phyloP scores from a whole-genome alignment of 306 rosid species.

The Calophaca sinica region DNA sequence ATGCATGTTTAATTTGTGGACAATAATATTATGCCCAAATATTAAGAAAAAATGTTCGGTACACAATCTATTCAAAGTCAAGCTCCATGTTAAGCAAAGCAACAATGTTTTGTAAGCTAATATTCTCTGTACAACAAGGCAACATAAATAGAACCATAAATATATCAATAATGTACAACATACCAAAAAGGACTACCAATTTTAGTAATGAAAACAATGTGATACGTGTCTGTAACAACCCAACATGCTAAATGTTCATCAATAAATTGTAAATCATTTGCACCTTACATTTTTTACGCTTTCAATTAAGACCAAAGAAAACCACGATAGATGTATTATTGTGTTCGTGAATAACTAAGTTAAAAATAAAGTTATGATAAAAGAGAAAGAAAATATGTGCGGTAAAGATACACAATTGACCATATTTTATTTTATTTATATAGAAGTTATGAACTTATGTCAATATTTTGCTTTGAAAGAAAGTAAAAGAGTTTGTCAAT shows the following conservation, averaged over 20 bases:
- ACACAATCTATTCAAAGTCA: conserved; percentile 2
- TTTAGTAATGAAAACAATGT: background rate
- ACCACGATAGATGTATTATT: background rate
- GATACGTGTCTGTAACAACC: background rate
- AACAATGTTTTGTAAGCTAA: too few relatives aligned
- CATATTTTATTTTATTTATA: too few relatives aligned
- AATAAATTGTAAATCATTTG: background rate
- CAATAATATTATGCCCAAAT: too few relatives aligned
- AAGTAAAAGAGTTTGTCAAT: too few relatives aligned
- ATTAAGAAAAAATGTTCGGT: background rate
- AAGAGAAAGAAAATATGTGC: too few relatives aligned
- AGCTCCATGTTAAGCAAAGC: conserved; percentile 6
- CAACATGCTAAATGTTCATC: background rate
- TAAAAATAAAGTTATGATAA: too few relatives aligned
- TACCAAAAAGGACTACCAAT: background rate
- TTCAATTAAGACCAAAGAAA: background rate
- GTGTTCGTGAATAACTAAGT: too few relatives aligned
- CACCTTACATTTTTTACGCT: background rate
- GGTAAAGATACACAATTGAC: too few relatives aligned
- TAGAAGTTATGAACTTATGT: too few relatives aligned
- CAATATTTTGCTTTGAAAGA: too few relatives aligned
- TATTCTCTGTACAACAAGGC: background rate
- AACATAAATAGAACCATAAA: background rate
- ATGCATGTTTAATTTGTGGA: too few relatives aligned
- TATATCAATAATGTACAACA: background rate